Evolutionary conservation across 2,329 filamentous ascomycete genomes (phyloP), one percentile per base, ranked within the genome.

Genomic region (Alternaria postmessia): DNA sequence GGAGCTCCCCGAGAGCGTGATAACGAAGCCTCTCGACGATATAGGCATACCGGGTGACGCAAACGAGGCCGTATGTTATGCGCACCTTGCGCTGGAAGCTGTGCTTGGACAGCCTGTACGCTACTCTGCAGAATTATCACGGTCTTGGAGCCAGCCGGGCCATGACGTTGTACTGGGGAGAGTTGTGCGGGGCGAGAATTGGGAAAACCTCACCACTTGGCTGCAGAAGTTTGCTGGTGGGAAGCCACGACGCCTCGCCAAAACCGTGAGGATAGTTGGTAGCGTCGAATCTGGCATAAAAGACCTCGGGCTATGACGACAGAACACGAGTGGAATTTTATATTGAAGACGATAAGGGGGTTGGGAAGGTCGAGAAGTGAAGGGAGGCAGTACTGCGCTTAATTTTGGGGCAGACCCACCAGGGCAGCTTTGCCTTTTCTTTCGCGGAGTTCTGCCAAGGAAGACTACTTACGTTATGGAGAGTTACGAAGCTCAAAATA

Each of bases 71-170:
- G 80, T 87, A 52, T 86, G 83, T 1, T 88, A 88, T 69, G 86
- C 87, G 4, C 87, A 85, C 82, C 85, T 87, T 73, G 86, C 82
- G 3, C 85, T 89, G 81, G 86, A 88, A 69, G 84, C 85, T 7
- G 42, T 75, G 20, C 59, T 73, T 14, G 51, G 51, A 44, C 54
- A 61, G 24, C 55, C 56, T 2, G 54, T 46, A 38, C 59, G 49
- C 6, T 7, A 14, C 3, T 34, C 57, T 12, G 22, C 57, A 3
- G 26, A 54, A 5, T 14, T 48, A 11, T 47, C 43, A 42, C 24
- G 43, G 4, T 34, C 53, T 24, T 30, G 24, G 43, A 48, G 44
- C 7, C 48, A 61, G 22, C 16, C 52, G 22, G 52, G 49, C 20
- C 48, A 41, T 5, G 58, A 57, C 16, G 9, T 36, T 3, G 46